Base-by-base conservation (phyloP, 805 yeast genomes). In the Scheffersomyces coipomensis region DNA sequence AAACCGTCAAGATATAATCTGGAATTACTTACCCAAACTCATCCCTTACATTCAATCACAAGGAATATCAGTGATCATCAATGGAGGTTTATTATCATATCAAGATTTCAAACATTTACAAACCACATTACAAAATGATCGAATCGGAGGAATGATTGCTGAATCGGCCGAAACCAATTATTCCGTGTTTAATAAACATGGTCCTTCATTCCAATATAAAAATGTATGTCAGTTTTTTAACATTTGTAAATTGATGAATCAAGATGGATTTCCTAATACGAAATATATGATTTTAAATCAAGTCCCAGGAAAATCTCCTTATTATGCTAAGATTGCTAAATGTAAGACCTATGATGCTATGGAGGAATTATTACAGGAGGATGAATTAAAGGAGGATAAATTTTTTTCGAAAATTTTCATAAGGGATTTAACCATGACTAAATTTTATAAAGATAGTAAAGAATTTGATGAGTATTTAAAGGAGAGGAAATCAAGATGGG, bases 91-190 rank as follows among this genome's bases (percentile, higher is more conserved):
- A 3, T 63, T 63, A 35, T 68, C 77, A 35, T 66, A 80, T 32
- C 44, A 52, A 3, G 93, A 90, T 39, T 78, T 75, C 44, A 44
- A 49, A 6, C 64, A 66, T 19, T 53, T 90, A 30, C 83, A 78
- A 51, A 48, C 61, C 8, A 56, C 62, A n/a, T 76, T 75, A 48
- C 78, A 82, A 1, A 72, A 73, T 1, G 76, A 77, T 37, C 64
- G 53, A 8, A 47, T 84, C n/a, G 96, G 98, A 3, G 90, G 88
- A 5, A 91, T 93, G 99, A 81, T 90, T 52, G 99, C 97, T 1
- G 84, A 88, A 23, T 79, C 81, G 22, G 98, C 97, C 0, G 98
- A 93, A 62, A 55, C 75, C 5, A 90, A 93, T 55, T 93, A 96
- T 6, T 73, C 95, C 1, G 82, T 87, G 27, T 93, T 93, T 58